Evolutionary conservation across 345 rosid species (phyloP).

Genomic region (Rhodamnia rubescens): DNA sequence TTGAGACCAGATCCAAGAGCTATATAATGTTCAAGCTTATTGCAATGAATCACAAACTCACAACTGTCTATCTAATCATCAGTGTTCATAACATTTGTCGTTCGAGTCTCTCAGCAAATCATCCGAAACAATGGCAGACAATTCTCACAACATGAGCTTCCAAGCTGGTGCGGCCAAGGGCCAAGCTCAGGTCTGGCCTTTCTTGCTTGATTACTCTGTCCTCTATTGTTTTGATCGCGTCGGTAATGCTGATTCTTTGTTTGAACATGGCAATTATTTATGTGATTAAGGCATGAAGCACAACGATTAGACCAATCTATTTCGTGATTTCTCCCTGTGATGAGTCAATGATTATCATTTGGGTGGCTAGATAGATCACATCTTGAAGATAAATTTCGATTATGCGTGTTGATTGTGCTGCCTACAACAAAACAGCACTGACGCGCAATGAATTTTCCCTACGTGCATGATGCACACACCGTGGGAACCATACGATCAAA

Average conservation of each 20-base stretch:
- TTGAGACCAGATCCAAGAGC: background rate
- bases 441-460: background rate
- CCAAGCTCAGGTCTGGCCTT: slow-evolving; percentile 28
- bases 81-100: background rate
- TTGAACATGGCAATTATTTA: background rate
- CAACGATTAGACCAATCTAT: background rate
- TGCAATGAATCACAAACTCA: background rate
- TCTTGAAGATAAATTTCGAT: background rate
- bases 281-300: background rate
- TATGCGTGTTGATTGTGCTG: background rate
- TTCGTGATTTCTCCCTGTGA: background rate
- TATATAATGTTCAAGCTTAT: background rate
- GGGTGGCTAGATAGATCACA: background rate
- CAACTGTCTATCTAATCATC: background rate
- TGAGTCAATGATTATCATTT: background rate
- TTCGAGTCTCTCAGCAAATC: background rate
- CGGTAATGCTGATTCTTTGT: background rate
- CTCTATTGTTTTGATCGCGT: background rate
- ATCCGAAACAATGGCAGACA: background rate
- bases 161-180: slow-evolving; percentile 49
- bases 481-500: background rate
- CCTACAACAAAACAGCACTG: background rate
- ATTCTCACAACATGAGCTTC: slow-evolving; percentile 21
- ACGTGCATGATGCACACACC: background rate
- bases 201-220: background rate